phyloP scores from a whole-genome alignment of 768 basidiomycete species.

The Sarcodon aspratus region DNA sequence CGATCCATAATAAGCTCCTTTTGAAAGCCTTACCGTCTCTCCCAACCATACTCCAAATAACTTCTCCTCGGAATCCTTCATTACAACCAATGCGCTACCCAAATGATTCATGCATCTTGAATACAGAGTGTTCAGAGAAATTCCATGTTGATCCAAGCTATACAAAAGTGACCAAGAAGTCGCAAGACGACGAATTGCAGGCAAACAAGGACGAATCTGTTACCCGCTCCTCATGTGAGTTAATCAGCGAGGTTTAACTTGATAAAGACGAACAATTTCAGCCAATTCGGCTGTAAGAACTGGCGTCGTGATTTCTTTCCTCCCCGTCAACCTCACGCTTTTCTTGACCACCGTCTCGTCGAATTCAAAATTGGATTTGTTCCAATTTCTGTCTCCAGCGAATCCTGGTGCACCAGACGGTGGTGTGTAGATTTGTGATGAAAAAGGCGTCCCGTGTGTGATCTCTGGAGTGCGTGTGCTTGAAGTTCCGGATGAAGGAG shows the following conservation, averaged over 20 bases:
- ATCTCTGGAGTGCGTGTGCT: conserved; percentile 6
- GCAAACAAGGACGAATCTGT: conserved; percentile 65
- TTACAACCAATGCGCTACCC: conserved; percentile 45
- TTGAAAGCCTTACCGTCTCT: conserved; percentile 52
- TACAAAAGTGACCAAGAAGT: conserved; percentile 72
- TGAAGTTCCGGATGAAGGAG: neutral
- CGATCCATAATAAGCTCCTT: conserved; percentile 72
- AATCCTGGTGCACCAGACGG: conserved; percentile 71
- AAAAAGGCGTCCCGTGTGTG: conserved; percentile 42
- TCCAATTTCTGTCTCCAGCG: conserved; percentile 53
- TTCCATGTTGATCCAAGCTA: conserved; percentile 91
- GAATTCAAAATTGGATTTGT: conserved; percentile 43
- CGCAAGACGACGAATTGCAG: conserved; percentile 62
- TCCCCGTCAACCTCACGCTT: conserved; percentile 40
- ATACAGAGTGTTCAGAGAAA: conserved; percentile 85
- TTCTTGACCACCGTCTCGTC: conserved; percentile 25
- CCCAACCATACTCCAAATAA: conserved; percentile 81
- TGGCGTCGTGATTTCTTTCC: conserved; percentile 39
- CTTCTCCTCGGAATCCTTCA: conserved; percentile 50
- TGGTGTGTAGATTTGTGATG: conserved; percentile 28
- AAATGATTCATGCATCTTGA: conserved; percentile 37
- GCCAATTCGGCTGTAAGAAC: conserved; percentile 47
- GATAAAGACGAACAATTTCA: conserved; percentile 32
- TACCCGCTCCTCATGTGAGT: neutral
- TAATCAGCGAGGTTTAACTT: neutral